Conservation (phyloP, 306 rosid genomes). For the Cicer yamashitae region DNA sequence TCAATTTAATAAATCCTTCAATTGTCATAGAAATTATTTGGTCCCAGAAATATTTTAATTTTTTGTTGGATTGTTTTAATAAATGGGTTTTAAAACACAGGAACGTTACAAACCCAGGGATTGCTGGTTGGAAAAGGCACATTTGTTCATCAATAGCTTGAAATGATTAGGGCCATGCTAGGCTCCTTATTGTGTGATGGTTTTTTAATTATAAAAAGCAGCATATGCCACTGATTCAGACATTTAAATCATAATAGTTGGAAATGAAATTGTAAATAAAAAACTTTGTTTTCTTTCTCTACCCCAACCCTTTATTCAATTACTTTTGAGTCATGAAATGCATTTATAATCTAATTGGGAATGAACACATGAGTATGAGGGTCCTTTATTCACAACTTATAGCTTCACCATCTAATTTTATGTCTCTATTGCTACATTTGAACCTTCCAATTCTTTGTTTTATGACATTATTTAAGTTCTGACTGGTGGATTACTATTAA, state of each 20-base stretch:
- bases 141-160: neutral
- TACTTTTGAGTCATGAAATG: constrained; percentile 18
- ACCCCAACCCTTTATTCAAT: neutral
- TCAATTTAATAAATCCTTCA: constrained; percentile 2
- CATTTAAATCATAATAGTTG: constrained; percentile 13
- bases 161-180: constrained; percentile 19
- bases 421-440: constrained; percentile 25
- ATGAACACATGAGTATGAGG: constrained; percentile 18
- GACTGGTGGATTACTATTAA: constrained; percentile 42
- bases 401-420: constrained; percentile 18
- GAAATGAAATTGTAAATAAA: neutral
- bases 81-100: constrained; percentile 13
- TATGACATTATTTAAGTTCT: constrained; percentile 36
- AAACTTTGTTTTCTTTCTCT: constrained; percentile 15
- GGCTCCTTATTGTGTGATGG: neutral
- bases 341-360: constrained; percentile 15
- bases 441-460: constrained; percentile 36
- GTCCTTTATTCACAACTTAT: constrained; percentile 20
- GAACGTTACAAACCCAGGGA: neutral
- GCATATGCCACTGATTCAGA: neutral
- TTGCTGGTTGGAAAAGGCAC: neutral
- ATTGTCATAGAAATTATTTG: neutral
- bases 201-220: neutral
- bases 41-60: neutral
- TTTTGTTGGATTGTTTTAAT: constrained; percentile 19